Evolutionary conservation across 2,329 filamentous ascomycete species (phyloP).

Genomic region (Venturia oleaginea): DNA sequence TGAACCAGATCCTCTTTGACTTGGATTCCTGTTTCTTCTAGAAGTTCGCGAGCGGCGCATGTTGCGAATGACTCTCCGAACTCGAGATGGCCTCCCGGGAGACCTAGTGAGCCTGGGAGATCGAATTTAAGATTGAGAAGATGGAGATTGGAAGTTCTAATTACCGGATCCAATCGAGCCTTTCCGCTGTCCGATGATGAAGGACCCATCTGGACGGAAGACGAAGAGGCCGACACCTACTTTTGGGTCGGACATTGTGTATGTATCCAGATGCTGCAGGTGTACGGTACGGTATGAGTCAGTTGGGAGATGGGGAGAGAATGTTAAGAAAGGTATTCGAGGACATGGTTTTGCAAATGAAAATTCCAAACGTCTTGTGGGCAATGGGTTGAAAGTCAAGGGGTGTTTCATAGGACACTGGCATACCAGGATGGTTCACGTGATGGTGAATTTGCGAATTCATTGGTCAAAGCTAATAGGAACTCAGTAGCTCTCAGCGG

Average conservation of each 20-base stretch:
- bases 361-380: no score
- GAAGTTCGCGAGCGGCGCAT: conserved; percentile 57
- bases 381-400: no score
- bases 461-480: no score
- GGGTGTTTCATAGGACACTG: no score
- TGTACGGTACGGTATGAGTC: no score
- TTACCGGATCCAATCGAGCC: conserved; percentile 39
- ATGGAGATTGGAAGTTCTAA: background rate
- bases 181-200: conserved; percentile 40
- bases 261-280: no score
- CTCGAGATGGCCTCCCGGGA: conserved; percentile 71
- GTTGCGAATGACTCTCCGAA: conserved; percentile 52
- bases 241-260: conserved; percentile 5
- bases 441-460: no score
- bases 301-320: no score
- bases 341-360: no score
- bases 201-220: conserved; percentile 35
- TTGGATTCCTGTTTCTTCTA: conserved; percentile 60
- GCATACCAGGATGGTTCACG: no score
- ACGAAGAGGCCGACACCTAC: conserved; percentile 39
- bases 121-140: background rate
- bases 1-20: background rate
- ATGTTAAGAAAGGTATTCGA: no score
- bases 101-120: conserved; percentile 49
- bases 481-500: no score